phyloP scores from a whole-genome alignment of 345 rosid genomes.

The Euphorbia tirucalli region DNA sequence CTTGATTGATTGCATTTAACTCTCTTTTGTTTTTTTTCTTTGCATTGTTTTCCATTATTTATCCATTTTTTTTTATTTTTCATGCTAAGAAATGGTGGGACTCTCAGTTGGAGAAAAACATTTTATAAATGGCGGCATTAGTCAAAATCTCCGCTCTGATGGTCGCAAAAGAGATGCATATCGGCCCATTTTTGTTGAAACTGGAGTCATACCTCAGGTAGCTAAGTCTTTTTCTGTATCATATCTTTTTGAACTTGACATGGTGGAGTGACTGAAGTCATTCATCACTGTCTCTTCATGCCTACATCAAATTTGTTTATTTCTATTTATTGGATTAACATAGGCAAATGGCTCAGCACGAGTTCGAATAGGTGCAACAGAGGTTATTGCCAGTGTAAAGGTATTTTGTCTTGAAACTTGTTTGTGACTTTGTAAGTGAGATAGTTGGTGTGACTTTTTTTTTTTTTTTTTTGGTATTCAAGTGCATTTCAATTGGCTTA shows the following conservation, averaged over 20 bases:
- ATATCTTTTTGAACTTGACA: not conserved
- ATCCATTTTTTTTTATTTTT: not conserved
- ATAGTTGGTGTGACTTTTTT: not conserved
- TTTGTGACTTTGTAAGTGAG: not conserved
- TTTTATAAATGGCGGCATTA: constrained; percentile 78
- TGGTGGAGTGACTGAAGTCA: not conserved
- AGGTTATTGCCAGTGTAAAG: constrained; percentile 96
- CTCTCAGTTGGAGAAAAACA: constrained; percentile 68
- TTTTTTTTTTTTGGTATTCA: not conserved
- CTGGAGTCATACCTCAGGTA: constrained; percentile 91
- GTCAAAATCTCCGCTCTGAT: constrained; percentile 77
- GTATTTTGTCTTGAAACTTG: constrained; percentile 32
- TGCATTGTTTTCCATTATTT: not conserved
- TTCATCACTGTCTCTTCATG: not conserved
- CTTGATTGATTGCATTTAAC: not conserved
- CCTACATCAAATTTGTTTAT: not conserved
- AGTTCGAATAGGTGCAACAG: constrained; percentile 71
- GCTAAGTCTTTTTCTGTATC: not conserved
- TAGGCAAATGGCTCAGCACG: constrained; percentile 95
- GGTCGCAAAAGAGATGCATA: constrained; percentile 67
- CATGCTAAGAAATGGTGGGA: constrained; percentile 58
- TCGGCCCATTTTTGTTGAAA: constrained; percentile 66
- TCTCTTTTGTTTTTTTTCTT: not conserved
- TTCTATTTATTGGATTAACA: constrained; percentile 5
- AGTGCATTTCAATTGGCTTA: constrained; percentile 12